phyloP scores from a whole-genome alignment of 345 rosid genomes.

The Lenwebbia sp. region DNA sequence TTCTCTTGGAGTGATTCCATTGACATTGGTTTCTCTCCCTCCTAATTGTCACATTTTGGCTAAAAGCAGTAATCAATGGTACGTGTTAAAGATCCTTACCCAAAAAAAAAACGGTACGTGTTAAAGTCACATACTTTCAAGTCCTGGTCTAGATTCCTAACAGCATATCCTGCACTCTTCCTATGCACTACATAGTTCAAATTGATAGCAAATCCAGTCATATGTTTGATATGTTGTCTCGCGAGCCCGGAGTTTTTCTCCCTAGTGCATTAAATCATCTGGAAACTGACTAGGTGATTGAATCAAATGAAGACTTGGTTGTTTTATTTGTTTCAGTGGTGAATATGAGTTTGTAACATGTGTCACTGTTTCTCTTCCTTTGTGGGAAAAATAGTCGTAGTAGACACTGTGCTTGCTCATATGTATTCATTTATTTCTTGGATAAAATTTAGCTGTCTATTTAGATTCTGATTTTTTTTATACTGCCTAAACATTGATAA shows the following conservation, averaged over 20 bases:
- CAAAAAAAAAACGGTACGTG: too few species aligned
- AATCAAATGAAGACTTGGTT: neutral
- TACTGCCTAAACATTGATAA: neutral
- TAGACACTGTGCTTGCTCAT: neutral
- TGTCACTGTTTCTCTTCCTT: neutral
- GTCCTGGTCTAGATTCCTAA: neutral
- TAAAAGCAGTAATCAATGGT: neutral
- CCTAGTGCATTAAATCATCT: neutral
- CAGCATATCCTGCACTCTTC: neutral
- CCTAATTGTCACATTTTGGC: neutral
- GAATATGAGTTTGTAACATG: neutral
- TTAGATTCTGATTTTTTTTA: neutral
- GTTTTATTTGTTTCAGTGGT: neutral
- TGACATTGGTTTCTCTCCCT: neutral
- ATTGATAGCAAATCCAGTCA: neutral
- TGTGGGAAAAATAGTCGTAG: neutral
- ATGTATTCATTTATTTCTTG: neutral
- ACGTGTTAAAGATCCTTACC: neutral
- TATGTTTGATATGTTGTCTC: neutral
- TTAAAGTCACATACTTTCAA: neutral
- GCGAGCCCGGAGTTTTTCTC: neutral
- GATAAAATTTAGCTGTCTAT: neutral
- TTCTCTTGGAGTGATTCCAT: neutral
- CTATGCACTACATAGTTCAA: neutral
- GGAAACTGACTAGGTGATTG: neutral